Evolutionary conservation across 1,139 yeast species (phyloP), one percentile per base, ranked within the genome.

Genomic region (Pichia sp.): DNA sequence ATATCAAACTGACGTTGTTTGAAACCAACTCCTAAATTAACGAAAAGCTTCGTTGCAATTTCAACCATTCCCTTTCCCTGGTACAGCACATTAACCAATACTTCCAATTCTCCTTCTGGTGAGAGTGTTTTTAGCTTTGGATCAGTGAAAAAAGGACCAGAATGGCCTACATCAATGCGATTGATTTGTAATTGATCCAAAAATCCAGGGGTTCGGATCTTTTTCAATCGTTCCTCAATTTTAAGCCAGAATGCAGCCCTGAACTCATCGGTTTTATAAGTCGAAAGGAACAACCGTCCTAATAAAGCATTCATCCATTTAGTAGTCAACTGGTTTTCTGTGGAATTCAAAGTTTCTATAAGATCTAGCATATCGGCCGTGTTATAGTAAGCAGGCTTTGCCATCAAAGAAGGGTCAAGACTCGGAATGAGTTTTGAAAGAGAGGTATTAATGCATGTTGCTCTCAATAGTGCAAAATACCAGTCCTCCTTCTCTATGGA

Each of bases 401-500:
- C 97, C 68, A 80, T 75, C 0, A 79, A 55, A 1, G 73, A 62
- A 3, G 90, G 83, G 46, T 77, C 75, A 12, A 68, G 42, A 2
- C 57, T 34, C 47, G 64, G 66, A 10, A 51, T 51, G 3, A 58
- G 53, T 1, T 58, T 53, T 21, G 58, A 49, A 7, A 44, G 41
- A 2, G 34, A 21, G 1, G 39, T 6, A 9, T 34, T 41, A 2
- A 53, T 55, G 57, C 85, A 85, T 0, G 95, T 80, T 1, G 95
- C 93, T 53, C 83, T 73, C n/a, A 91, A 75, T 52, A 91, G 72
- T 1, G 88, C 82, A 68, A 89, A 89, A 66, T 91, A 91, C 87
- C 96, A 85, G 65, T 90, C 96, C 66, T 91, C 99, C 64, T 93
- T 91, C 46, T 85, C 91, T 49, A 77, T 77, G 58, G 89, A 87